Conservation (phyloP, 2,329 filamentous ascomycete genomes). For the Sarocladium strictum region DNA sequence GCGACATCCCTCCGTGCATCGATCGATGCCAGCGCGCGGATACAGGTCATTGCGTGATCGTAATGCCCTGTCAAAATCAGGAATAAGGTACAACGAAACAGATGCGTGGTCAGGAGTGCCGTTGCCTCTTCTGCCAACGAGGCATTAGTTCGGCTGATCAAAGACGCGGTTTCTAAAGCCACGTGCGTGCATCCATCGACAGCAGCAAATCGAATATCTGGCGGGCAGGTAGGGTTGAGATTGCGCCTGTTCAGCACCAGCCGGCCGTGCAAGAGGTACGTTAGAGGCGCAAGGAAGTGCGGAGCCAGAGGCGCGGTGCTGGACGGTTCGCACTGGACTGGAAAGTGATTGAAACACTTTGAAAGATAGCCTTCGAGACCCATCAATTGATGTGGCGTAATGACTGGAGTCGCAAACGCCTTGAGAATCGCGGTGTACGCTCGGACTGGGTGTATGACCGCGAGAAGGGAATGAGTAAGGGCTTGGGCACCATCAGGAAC, state of each 20-base stretch:
- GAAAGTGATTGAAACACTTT: conserved; percentile 68
- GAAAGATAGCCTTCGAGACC: conserved; percentile 76
- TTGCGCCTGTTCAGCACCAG: conserved; percentile 86
- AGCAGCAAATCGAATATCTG: conserved; percentile 61
- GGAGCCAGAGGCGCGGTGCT: conserved; percentile 66
- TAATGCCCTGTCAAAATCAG: conserved; percentile 70
- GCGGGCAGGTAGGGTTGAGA: conserved; percentile 63
- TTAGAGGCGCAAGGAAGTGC: conserved; percentile 65
- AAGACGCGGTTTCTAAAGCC: conserved; percentile 70
- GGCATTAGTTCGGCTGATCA: conserved; percentile 61
- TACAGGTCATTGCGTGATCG: conserved; percentile 64
- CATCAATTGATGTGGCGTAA: conserved; percentile 68
- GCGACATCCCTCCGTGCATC: conserved; percentile 68
- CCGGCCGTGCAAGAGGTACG: conserved; percentile 76
- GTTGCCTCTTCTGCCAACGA: conserved; percentile 63
- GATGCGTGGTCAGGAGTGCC: conserved; percentile 70
- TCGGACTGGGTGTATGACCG: conserved; percentile 75
- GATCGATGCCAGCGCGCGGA: conserved; percentile 65
- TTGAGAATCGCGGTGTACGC: conserved; percentile 69
- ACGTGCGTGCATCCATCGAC: conserved; percentile 71
- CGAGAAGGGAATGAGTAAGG: conserved; percentile 66
- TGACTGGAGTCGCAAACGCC: conserved; percentile 59
- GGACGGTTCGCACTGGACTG: conserved; percentile 63
- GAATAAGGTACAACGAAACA: conserved; percentile 82
- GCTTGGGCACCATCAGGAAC: conserved; percentile 46